phyloP scores from a whole-genome alignment of 2,329 filamentous ascomycete genomes.

The Eurotiales sp. region DNA sequence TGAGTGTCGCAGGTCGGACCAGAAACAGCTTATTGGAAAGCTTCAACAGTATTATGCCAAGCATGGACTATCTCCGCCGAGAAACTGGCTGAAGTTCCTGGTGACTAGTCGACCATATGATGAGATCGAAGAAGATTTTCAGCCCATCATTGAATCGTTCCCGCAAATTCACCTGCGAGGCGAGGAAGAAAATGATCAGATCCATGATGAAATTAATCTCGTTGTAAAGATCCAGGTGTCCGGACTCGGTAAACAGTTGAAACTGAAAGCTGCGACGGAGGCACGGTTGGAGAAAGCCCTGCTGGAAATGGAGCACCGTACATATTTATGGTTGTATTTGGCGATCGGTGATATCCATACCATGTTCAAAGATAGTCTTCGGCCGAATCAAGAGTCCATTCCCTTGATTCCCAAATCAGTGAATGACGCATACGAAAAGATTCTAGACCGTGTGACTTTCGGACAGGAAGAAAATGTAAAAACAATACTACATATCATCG shows the following conservation, averaged over 20 bases:
- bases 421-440: conserved; percentile 18
- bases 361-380: conserved; percentile 11
- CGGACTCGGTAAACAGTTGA: conserved; percentile 15
- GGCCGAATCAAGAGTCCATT: conserved; percentile 13
- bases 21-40: conserved; percentile 20
- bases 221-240: conserved; percentile 20
- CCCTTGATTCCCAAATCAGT: neutral
- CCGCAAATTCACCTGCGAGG: conserved; percentile 20
- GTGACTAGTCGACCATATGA: conserved; percentile 24
- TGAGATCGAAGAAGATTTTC: conserved; percentile 18
- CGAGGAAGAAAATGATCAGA: conserved; percentile 19
- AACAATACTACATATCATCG: conserved; percentile 19
- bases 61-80: neutral
- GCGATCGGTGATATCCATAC: conserved; percentile 16
- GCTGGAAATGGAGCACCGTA: conserved; percentile 28
- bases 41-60: conserved; percentile 24
- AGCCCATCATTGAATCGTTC: conserved; percentile 7
- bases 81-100: conserved; percentile 33
- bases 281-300: conserved; percentile 24
- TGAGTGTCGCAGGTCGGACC: conserved; percentile 30
- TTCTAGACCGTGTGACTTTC: conserved; percentile 18
- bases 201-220: conserved; percentile 23
- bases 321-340: conserved; percentile 37
- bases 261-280: conserved; percentile 18
- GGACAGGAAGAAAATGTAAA: conserved; percentile 7